Conservation (phyloP, 164 flowering plant species). For the Platanus orientalis region DNA sequence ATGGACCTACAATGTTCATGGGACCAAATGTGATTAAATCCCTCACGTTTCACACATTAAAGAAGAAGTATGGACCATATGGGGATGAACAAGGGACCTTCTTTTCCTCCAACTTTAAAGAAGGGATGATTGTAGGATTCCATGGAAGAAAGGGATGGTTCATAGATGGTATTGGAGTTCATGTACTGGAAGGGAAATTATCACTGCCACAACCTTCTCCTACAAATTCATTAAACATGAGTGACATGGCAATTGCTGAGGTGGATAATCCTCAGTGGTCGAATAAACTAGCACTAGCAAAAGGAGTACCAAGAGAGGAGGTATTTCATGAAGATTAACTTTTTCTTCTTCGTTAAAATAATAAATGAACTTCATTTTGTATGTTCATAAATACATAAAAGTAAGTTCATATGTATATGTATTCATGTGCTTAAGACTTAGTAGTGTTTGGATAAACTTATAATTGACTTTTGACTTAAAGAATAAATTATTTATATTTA, state of each 20-base stretch:
- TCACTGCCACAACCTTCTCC: constrained; percentile 17
- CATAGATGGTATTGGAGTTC: constrained; percentile 71
- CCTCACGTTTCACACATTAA: constrained; percentile 72
- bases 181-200: constrained; percentile 54
- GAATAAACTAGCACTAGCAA: constrained; percentile 35
- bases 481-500: too few relatives aligned
- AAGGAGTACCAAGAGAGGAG: constrained; percentile 35
- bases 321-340: too few relatives aligned
- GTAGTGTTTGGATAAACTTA: too few relatives aligned
- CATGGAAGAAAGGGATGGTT: constrained; percentile 71
- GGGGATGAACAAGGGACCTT: constrained; percentile 72
- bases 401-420: background rate
- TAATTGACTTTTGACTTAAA: too few relatives aligned
- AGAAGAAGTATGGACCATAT: constrained; percentile 62
- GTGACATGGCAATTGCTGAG: constrained; percentile 20
- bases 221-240: constrained; percentile 6
- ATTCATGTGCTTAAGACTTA: background rate
- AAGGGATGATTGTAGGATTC: constrained; percentile 70
- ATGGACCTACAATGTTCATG: constrained; percentile 55
- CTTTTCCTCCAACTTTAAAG: constrained; percentile 40
- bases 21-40: constrained; percentile 72
- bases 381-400: too few relatives aligned
- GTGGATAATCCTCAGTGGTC: constrained; percentile 43
- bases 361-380: too few relatives aligned
- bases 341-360: too few relatives aligned